phyloP scores from a whole-genome alignment of 352 stramenopile species.

The Phytophthora fragariae region DNA sequence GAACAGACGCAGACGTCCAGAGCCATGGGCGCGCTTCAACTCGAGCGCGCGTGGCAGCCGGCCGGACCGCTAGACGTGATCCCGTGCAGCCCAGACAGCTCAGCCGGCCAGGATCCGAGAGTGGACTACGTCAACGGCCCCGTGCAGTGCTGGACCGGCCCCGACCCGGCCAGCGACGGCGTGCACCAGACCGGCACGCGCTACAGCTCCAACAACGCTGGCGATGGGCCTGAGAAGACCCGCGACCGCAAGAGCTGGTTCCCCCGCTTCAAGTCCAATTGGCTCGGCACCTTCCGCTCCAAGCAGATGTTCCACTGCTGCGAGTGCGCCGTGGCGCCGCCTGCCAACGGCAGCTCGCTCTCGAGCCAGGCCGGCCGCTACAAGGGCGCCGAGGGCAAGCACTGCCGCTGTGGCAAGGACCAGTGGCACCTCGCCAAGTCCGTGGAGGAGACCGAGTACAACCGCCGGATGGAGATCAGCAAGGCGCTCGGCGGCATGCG shows the following conservation, averaged over 20 bases:
- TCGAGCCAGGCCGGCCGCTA: constrained; percentile 56
- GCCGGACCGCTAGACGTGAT: not conserved
- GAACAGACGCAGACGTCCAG: constrained; percentile 25
- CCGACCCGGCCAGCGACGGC: constrained; percentile 37
- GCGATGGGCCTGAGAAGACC: constrained; percentile 86
- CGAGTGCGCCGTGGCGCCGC: constrained; percentile 73
- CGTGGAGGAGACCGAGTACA: constrained; percentile 86
- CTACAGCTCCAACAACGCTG: constrained; percentile 80
- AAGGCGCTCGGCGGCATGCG: constrained; percentile 83
- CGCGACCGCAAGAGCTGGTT: constrained; percentile 90
- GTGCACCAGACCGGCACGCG: constrained; percentile 66
- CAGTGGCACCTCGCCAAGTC: constrained; percentile 87
- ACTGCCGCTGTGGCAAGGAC: constrained; percentile 82
- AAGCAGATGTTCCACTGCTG: constrained; percentile 90
- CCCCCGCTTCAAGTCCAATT: constrained; percentile 90
- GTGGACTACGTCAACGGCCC: not conserved
- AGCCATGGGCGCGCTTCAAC: constrained; percentile 39
- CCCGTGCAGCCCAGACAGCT: not conserved
- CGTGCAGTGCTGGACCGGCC: not conserved
- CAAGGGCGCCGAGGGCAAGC: constrained; percentile 84
- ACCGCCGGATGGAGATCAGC: constrained; percentile 85
- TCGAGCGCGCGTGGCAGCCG: constrained; percentile 13
- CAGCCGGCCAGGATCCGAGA: not conserved
- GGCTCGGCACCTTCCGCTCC: constrained; percentile 86
- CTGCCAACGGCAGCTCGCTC: constrained; percentile 26